Conservation (phyloP, 2,329 filamentous ascomycete species). For the Hawksworthiomyces lignivorus region DNA sequence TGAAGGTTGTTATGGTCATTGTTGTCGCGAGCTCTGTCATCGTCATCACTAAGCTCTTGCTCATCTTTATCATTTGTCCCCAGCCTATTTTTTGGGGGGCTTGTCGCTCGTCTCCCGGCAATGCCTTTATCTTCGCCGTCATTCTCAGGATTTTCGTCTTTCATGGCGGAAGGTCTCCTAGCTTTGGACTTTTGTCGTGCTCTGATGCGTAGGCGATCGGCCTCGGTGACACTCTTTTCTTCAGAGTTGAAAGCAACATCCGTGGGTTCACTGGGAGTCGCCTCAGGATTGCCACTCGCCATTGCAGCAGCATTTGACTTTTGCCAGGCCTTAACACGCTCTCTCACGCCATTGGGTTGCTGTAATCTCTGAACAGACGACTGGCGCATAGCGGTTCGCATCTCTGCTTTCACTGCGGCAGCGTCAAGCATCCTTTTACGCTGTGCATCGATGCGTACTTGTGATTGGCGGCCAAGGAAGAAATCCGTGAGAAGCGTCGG, state of each 20-base stretch:
- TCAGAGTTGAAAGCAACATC: slow-evolving; percentile 55
- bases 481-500: slow-evolving; percentile 50
- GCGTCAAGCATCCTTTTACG: slow-evolving; percentile 52
- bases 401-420: slow-evolving; percentile 44
- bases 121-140: slow-evolving; percentile 22
- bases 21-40: slow-evolving; percentile 9
- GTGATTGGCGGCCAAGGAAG: slow-evolving; percentile 47
- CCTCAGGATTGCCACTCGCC: slow-evolving; percentile 41
- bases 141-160: slow-evolving; percentile 1
- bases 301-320: slow-evolving; percentile 64
- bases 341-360: slow-evolving; percentile 61
- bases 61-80: slow-evolving; percentile 13
- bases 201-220: slow-evolving; percentile 52
- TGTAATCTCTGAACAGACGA: slow-evolving; percentile 51
- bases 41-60: slow-evolving; percentile 11
- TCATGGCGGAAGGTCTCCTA: slow-evolving; percentile 3
- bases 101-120: too few relatives aligned
- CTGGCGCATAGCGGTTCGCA: slow-evolving; percentile 49
- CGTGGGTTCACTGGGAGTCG: slow-evolving; percentile 48
- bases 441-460: slow-evolving; percentile 43
- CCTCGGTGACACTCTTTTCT: slow-evolving; percentile 53
- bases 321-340: slow-evolving; percentile 81
- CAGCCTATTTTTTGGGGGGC: too few relatives aligned
- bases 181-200: slow-evolving; percentile 36
- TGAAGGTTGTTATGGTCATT: slow-evolving; percentile 16